Base-by-base conservation (phyloP, 768 basidiomycete genomes). In the Cystobasidiopsis lactophilus region DNA sequence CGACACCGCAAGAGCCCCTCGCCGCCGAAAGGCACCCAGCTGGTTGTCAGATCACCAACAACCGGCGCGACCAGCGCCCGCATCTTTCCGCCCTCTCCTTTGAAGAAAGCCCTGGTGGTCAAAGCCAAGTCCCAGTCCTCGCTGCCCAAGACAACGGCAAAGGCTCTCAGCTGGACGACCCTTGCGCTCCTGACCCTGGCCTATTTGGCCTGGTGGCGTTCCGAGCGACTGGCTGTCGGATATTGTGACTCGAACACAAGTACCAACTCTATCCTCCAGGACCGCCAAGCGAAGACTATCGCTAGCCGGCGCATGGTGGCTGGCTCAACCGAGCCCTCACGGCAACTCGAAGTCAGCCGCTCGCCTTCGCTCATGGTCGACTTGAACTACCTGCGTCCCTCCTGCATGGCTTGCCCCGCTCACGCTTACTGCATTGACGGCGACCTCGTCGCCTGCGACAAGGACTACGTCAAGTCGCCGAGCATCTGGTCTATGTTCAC, bases 371-470 rank as follows among this genome's bases (percentile, higher is more conserved):
- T 53, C 10, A 1, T 41, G 3, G 30, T 45, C 41, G 40, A 51
- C 41, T 2, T 40, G 2, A 5, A 24, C 16, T 7, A 31, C n/a
- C 45, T 58, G 9, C 56, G 57, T 0, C 54, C 58, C 1, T 50
- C 58, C 1, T 71, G 70, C 56, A 62, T 65, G 1, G 59, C 67
- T 24, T 71, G 70, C 54, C 70, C 70, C 0, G 48, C 58, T 2
- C 67, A 70, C 51, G 70, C 65, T 1, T 38, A 55, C 13, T 71
- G 70, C 54, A 19, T 47, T 10, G 56, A 60, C 13, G 67, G 66
- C 1, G 13, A 59, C 9, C 52, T 71, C 27, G 24, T 60, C 23
- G 52, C 59, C 13, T 71, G 70, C 56, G 60, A 58, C 19, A 59
- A 58, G 23, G 68, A 68, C 47, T 69, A 67, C 52, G 57, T 69